Evolutionary conservation across 106 monocot species (phyloP).

Genomic region (Vanilla planifolia): DNA sequence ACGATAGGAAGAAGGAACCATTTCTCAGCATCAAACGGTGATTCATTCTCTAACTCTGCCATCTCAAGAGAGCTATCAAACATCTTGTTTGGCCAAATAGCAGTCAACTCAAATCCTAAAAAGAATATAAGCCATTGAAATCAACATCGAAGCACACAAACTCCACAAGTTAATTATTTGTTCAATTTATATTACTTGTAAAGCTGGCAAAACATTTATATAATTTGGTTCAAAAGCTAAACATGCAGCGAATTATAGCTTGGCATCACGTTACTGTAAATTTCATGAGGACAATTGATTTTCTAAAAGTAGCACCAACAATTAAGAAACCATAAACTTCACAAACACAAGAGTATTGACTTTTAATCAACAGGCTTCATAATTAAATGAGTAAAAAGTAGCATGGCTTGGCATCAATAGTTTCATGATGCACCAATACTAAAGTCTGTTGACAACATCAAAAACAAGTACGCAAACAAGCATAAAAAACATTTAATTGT

Average conservation of each 20-base stretch:
- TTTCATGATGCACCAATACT: too few relatives aligned
- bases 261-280: background rate
- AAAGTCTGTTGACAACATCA: too few relatives aligned
- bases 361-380: background rate
- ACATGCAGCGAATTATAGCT: background rate
- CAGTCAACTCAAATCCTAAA: conserved; percentile 74
- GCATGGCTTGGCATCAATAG: too few relatives aligned
- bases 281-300: background rate
- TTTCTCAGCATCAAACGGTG: conserved; percentile 82
- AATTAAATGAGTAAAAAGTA: too few relatives aligned
- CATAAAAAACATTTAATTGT: too few relatives aligned
- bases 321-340: background rate
- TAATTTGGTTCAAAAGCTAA: background rate
- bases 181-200: background rate
- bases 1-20: conserved; percentile 68
- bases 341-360: background rate
- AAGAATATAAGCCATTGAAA: conserved; percentile 7
- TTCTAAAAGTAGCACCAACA: background rate
- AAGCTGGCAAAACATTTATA: background rate
- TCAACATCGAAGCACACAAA: background rate
- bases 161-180: background rate
- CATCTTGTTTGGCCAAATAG: conserved; percentile 55
- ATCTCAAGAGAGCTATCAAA: conserved; percentile 80
- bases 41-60: conserved; percentile 95
- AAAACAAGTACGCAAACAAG: too few relatives aligned